A percentile compares a stretch with the other conserved stretches of the same genome.
These are phyloP conservation scores for Skeletonema grethae DNA, from an alignment of 108 stramenopile genomes.

Conservation along the genomic window DNA sequence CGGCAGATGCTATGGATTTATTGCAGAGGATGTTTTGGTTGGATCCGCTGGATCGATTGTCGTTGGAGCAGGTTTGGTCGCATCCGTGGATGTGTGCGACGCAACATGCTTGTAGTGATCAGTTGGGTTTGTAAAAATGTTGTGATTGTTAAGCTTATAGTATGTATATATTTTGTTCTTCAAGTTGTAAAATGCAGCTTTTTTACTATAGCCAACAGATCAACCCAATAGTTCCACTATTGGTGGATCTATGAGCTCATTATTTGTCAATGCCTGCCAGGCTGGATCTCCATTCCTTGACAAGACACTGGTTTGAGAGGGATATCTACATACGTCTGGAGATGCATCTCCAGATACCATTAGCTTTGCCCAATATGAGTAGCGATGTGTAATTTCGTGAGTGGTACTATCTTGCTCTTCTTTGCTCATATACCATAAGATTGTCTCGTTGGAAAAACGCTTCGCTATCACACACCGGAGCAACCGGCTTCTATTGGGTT, in stretches of 20 bases:
- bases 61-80: conserved; percentile 77
- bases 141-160: neutral
- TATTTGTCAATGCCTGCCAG: conserved; percentile 61
- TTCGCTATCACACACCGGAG: conserved; percentile 77
- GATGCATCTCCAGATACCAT: conserved; percentile 63
- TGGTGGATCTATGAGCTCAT: conserved; percentile 47
- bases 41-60: conserved; percentile 81
- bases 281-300: conserved; percentile 46
- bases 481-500: conserved; percentile 42
- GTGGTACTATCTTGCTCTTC: conserved; percentile 54
- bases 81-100: conserved; percentile 81
- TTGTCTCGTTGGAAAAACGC: conserved; percentile 73
- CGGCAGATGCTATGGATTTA: conserved; percentile 81
- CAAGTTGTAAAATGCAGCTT: too few relatives aligned
- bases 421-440: conserved; percentile 86
- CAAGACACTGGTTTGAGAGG: conserved; percentile 64
- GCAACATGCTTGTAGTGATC: neutral
- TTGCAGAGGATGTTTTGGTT: conserved; percentile 84
- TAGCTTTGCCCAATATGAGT: conserved; percentile 70
- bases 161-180: too few relatives aligned
- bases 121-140: neutral
- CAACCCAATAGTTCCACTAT: conserved; percentile 66
- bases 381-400: conserved; percentile 52
- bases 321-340: conserved; percentile 67
- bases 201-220: neutral